Conservation (phyloP, 225 moss, liverwort and hornwort genomes). For the Sphagnum contortum region DNA sequence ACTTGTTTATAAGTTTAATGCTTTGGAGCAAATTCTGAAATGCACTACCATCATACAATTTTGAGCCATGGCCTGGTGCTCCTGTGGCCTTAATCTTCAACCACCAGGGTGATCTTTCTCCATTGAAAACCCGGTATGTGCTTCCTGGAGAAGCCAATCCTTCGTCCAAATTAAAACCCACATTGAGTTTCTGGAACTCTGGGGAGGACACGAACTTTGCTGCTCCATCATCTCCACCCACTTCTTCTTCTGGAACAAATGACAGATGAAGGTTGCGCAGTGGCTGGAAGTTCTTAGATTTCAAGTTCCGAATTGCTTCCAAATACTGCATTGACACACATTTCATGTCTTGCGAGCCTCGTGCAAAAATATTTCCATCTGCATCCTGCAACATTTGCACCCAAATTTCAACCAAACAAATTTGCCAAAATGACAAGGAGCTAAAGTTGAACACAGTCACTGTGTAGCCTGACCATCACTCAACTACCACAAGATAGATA, state of each 20-base stretch:
- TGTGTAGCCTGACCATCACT: too few species aligned
- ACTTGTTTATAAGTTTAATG: constrained; percentile 61
- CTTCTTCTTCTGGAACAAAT: constrained; percentile 83
- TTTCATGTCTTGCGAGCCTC: constrained; percentile 96
- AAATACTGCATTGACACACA: constrained; percentile 90
- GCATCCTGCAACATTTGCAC: constrained; percentile 19
- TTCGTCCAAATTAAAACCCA: constrained; percentile 67
- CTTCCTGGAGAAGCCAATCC: constrained; percentile 50
- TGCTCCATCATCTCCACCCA: constrained; percentile 72
- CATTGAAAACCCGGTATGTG: constrained; percentile 63
- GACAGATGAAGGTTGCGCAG: constrained; percentile 63
- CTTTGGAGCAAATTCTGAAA: constrained; percentile 69
- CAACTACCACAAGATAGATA: too few species aligned
- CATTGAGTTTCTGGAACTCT: constrained; percentile 61
- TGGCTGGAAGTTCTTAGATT: constrained; percentile 52
- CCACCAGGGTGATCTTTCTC: constrained; percentile 75
- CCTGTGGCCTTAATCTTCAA: constrained; percentile 59
- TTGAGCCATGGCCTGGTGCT: constrained; percentile 86
- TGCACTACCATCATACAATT: constrained; percentile 77
- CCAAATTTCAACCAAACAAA: too few species aligned
- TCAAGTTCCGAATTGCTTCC: constrained; percentile 74
- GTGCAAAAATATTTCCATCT: constrained; percentile 63
- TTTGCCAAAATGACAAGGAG: too few species aligned
- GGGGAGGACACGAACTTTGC: constrained; percentile 41
- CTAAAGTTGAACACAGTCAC: too few species aligned